These are phyloP conservation scores for Plasmodium relictum DNA, from an alignment of 169 alveolate species.

Conservation along the genomic window DNA sequence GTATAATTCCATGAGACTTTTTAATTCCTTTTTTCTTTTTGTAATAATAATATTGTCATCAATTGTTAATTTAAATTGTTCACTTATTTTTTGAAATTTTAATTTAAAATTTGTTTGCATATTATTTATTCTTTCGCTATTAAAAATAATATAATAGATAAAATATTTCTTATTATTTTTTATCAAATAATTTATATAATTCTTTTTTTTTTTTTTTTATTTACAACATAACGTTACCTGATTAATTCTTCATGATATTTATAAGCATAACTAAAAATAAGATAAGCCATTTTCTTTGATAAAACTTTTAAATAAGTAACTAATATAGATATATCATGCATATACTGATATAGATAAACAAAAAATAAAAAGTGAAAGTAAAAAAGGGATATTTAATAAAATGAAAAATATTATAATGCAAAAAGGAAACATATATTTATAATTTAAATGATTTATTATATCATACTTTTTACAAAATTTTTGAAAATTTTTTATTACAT, in stretches of 20 bases:
- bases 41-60: background rate
- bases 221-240: constrained; percentile 13
- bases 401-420: too few relatives aligned
- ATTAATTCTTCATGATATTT: constrained; percentile 6
- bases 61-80: constrained; percentile 18
- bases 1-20: constrained; percentile 26
- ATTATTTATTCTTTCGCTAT: constrained; percentile 30
- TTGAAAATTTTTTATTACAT: too few relatives aligned
- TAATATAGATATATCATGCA: constrained; percentile 3
- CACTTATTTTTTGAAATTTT: constrained; percentile 29
- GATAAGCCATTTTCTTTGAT: constrained; percentile 39
- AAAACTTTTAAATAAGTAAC: constrained; percentile 30
- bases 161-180: too few relatives aligned
- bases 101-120: constrained; percentile 18
- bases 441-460: too few relatives aligned
- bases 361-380: background rate
- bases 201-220: constrained; percentile 7
- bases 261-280: constrained; percentile 27
- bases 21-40: constrained; percentile 31
- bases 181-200: too few relatives aligned
- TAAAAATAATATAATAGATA: background rate
- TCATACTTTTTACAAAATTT: too few relatives aligned
- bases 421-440: too few relatives aligned
- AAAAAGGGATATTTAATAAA: too few relatives aligned
- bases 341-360: constrained; percentile 14